Evolutionary conservation across 2,329 filamentous ascomycete genomes (phyloP).

Genomic region (Colletotrichum australisinense): DNA sequence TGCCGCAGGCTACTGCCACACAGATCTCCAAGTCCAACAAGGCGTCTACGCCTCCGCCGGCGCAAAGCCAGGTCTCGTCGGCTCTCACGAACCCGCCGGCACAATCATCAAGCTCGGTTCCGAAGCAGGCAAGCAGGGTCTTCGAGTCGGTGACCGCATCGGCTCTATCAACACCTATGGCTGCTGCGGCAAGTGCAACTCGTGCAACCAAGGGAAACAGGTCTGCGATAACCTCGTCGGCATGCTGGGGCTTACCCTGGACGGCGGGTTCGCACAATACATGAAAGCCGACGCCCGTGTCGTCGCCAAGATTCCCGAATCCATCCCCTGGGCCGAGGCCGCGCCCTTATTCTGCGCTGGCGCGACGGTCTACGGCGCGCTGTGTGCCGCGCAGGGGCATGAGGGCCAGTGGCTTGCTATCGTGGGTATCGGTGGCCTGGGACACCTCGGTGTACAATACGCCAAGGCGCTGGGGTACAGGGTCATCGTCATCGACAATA

Average conservation of each 20-base stretch:
- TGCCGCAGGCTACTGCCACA: constrained; percentile 38
- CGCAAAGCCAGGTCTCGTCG: constrained; percentile 43
- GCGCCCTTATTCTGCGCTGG: constrained; percentile 45
- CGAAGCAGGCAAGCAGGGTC: constrained; percentile 38
- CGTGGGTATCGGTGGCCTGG: constrained; percentile 42
- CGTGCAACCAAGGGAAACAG: constrained; percentile 36
- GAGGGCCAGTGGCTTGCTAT: constrained; percentile 40
- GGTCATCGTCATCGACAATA: constrained; percentile 41
- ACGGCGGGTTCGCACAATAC: constrained; percentile 44
- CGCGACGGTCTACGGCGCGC: constrained; percentile 41
- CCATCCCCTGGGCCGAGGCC: constrained; percentile 37
- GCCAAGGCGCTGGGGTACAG: constrained; percentile 40
- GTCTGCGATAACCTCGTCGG: constrained; percentile 39
- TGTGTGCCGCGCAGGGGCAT: constrained; percentile 32
- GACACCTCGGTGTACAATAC: constrained; percentile 40
- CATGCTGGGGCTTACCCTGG: constrained; percentile 40
- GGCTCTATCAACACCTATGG: constrained; percentile 44
- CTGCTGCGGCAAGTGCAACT: constrained; percentile 40
- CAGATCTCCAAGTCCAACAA: constrained; percentile 35
- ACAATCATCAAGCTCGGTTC: constrained; percentile 67
- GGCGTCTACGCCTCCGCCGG: constrained; percentile 37
- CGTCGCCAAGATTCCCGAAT: constrained; percentile 40
- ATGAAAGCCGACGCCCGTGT: constrained; percentile 40
- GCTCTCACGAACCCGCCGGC: constrained; percentile 73
- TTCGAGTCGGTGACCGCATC: constrained; percentile 67